phyloP scores from a whole-genome alignment of 768 basidiomycete species.

The Leccinum boreale region DNA sequence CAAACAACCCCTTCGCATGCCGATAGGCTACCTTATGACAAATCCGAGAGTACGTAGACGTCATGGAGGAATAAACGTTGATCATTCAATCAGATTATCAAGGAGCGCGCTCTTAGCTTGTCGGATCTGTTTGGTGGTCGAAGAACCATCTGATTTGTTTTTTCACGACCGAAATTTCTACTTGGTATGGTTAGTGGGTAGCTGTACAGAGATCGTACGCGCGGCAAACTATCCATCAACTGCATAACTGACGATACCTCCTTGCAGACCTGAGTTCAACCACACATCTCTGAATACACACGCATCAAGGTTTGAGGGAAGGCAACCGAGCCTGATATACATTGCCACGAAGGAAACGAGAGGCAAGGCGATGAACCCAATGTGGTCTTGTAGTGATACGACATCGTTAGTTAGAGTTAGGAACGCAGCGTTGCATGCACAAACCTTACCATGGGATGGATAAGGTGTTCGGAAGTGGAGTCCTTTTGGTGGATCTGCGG shows the following conservation, averaged over 20 bases:
- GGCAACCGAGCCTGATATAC: conserved; percentile 18
- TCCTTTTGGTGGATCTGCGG: conserved; percentile 23
- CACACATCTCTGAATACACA: conserved; percentile 16
- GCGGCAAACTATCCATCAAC: conserved; percentile 7
- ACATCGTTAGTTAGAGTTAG: neutral
- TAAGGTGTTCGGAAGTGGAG: conserved; percentile 52
- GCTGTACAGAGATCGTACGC: too few relatives aligned
- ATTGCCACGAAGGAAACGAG: conserved; percentile 10
- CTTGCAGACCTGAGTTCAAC: conserved; percentile 18
- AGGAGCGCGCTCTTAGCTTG: too few relatives aligned
- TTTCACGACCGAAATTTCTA: too few relatives aligned
- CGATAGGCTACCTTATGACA: too few relatives aligned
- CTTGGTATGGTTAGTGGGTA: too few relatives aligned
- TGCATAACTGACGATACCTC: conserved; percentile 3
- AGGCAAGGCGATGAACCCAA: conserved; percentile 18
- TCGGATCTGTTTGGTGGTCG: too few relatives aligned
- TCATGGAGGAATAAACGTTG: too few relatives aligned
- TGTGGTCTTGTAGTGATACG: conserved; percentile 13
- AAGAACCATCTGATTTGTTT: too few relatives aligned
- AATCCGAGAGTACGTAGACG: too few relatives aligned
- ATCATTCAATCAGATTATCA: too few relatives aligned
- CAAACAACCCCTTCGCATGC: too few relatives aligned
- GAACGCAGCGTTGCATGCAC: neutral
- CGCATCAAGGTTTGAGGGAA: conserved; percentile 24
- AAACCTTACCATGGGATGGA: conserved; percentile 45